A percentile compares a stretch with the other conserved stretches of the same genome.
These are phyloP conservation scores for Recurvomyces mirabilis DNA, from an alignment of 495 filamentous ascomycete species.

Conservation along the genomic window DNA sequence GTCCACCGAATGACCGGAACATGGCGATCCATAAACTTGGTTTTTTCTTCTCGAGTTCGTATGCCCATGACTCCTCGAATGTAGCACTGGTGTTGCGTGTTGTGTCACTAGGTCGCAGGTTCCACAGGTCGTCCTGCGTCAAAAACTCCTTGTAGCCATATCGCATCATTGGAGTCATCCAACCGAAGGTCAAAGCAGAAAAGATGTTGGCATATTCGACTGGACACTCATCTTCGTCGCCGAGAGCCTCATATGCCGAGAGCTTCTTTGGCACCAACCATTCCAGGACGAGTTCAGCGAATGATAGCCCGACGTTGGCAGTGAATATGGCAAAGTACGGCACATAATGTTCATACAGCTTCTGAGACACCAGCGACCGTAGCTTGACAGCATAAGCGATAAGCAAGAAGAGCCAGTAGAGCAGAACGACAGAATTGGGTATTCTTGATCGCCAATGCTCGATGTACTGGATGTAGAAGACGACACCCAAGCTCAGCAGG, in stretches of 20 bases:
- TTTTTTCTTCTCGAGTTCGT: constrained; percentile 59
- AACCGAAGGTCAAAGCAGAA: constrained; percentile 86
- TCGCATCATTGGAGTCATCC: constrained; percentile 99
- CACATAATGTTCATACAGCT: constrained; percentile 50
- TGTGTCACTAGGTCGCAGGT: constrained; percentile 66
- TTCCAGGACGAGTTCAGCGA: constrained; percentile 70
- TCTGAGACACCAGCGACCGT: constrained; percentile 71
- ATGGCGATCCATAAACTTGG: constrained; percentile 91
- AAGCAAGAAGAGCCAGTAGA: constrained; percentile 90
- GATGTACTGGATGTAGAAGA: constrained; percentile 79
- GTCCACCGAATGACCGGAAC: constrained; percentile 70
- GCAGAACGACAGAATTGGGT: constrained; percentile 84
- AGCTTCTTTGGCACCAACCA: constrained; percentile 84
- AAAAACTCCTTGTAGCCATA: constrained; percentile 84
- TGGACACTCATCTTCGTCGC: constrained; percentile 87
- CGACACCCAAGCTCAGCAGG: constrained; percentile 64
- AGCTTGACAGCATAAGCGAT: constrained; percentile 76
- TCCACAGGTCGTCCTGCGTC: constrained; percentile 96
- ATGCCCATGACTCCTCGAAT: constrained; percentile 66
- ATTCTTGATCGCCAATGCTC: constrained; percentile 83
- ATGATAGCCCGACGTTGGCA: constrained; percentile 59
- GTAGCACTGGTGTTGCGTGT: constrained; percentile 54
- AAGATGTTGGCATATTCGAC: constrained; percentile 91
- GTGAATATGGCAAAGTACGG: constrained; percentile 73
- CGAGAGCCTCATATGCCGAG: constrained; percentile 69